These are phyloP conservation scores for Coemansia aciculifera DNA, from an alignment of 192 early-diverging fungal species.

Conservation along the genomic window DNA sequence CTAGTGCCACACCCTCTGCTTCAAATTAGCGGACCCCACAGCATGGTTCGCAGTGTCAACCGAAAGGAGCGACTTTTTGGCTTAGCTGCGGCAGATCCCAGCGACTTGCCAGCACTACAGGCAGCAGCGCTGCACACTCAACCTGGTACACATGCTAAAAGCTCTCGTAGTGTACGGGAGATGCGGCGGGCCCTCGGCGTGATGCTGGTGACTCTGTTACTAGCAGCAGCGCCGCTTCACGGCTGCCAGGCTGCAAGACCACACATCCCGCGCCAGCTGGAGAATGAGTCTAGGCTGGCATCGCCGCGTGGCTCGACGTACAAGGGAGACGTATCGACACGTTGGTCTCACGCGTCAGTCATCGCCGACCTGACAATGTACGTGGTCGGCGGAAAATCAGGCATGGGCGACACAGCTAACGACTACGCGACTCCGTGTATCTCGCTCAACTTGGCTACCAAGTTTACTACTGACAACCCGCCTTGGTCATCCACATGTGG, in stretches of 20 bases:
- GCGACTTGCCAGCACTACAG: not conserved
- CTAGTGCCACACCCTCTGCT: not conserved
- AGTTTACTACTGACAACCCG: slow-evolving; percentile 23
- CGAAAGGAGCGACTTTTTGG: not conserved
- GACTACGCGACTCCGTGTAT: slow-evolving; percentile 35
- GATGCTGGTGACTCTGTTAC: slow-evolving; percentile 14
- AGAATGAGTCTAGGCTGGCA: not conserved
- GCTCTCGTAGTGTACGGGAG: not conserved
- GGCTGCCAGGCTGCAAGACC: slow-evolving; percentile 11
- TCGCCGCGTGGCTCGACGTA: slow-evolving; percentile 12
- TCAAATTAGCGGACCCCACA: not conserved
- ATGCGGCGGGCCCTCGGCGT: slow-evolving; percentile 6
- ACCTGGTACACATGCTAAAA: not conserved
- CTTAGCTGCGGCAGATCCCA: not conserved
- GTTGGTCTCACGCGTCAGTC: slow-evolving; percentile 39
- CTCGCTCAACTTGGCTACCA: slow-evolving; percentile 29
- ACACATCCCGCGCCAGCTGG: not conserved
- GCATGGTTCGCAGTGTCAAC: slow-evolving; percentile 1
- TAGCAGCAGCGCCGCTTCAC: slow-evolving; percentile 6
- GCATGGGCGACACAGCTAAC: slow-evolving; percentile 14
- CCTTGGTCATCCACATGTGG: slow-evolving; percentile 24
- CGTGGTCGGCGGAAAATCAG: slow-evolving; percentile 38
- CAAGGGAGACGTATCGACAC: slow-evolving; percentile 14
- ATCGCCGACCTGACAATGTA: slow-evolving; percentile 50
- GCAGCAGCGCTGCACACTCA: not conserved